Base-by-base conservation (phyloP, 1,284 basidiomycete genomes). In the Cutaneotrichosporon sp. region DNA sequence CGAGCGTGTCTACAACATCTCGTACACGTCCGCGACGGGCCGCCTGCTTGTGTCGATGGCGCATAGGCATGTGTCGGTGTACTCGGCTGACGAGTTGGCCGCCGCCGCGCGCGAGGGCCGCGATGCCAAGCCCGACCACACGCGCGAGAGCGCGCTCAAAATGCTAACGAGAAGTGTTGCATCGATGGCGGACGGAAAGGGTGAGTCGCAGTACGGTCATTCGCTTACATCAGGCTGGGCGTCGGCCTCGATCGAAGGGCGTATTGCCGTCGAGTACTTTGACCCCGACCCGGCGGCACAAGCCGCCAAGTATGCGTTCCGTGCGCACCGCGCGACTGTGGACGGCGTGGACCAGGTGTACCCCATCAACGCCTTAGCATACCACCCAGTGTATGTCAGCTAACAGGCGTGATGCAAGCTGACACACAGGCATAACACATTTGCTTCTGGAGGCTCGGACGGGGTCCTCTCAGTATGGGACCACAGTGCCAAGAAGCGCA, bases 201-300 rank as follows among this genome's bases (percentile, higher is more conserved):
- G 91, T 89, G 59, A 41, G 80, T 72, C 12, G 5, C 20, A 38
- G 37, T 19, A 22, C 10, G 2, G 16, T 45, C 16, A 31, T 25
- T 25, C 20, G 38, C 55, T 47, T 29, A 47, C 39, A 32, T n/a
- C 67, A 90, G 93, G 94, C 9, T 98, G 90, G 74, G 91, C 92
- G 1, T 90, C 87, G 0, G 88, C 86, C 0, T 94, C 90, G 0
- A 90, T 97, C 16, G 96, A 99, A 71, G 94, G 94, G 0, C 82
- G 94, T 34, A 92, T 98, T 51, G 91, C 93, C 0, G 93, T 98
- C 37, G 96, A 99, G 71, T 97, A 96, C 75, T 93, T 97, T 67
- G 90, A 97, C 62, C 83, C 88, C 3, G 82, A 82, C 10, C 79
- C 84, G 0, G 81, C 82, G 22, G 79, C 80, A 0, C 91, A 97